phyloP scores from a whole-genome alignment of 1,139 yeast genomes.

The Candida albicans region DNA sequence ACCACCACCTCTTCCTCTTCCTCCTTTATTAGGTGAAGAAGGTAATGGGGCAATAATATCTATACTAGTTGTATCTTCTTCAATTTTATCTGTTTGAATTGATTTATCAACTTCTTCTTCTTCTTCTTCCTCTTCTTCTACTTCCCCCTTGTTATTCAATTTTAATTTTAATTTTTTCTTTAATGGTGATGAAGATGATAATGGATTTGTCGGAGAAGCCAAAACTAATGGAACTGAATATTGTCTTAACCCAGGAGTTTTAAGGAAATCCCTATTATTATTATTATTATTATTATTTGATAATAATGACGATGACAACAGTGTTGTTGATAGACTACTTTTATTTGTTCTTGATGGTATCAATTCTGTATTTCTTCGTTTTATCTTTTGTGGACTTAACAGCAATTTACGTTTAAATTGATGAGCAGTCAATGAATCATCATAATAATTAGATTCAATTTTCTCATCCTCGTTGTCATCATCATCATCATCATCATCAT shows the following conservation, averaged over 20 bases:
- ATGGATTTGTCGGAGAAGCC: slow-evolving; percentile 14
- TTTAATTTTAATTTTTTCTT: neutral
- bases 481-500: slow-evolving; percentile 11
- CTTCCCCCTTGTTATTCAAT: no score
- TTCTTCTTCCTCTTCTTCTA: no score
- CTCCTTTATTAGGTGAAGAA: slow-evolving; percentile 11
- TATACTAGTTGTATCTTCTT: slow-evolving; percentile 6
- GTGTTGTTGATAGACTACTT: no score
- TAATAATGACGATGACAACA: no score
- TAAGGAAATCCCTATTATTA: slow-evolving; percentile 1
- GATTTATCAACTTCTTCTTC: slow-evolving; percentile 7
- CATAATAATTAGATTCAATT: slow-evolving; percentile 11
- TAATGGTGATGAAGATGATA: slow-evolving; percentile 12
- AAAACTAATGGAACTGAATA: slow-evolving; percentile 13
- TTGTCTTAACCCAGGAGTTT: slow-evolving; percentile 10
- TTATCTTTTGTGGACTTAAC: slow-evolving; percentile 7
- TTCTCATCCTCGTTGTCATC: slow-evolving; percentile 14
- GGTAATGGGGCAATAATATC: slow-evolving; percentile 5
- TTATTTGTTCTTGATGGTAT: no score
- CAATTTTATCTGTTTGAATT: slow-evolving; percentile 9
- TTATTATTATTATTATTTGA: neutral
- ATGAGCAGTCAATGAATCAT: slow-evolving; percentile 15
- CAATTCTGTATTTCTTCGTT: slow-evolving; percentile 4
- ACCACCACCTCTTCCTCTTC: no score
- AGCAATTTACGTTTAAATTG: slow-evolving; percentile 10